A percentile compares a stretch with the other conserved stretches of the same genome.
Evolutionary conservation across 192 early-diverging fungal genomes (phyloP).

Genomic region (Helicostylum pulchrum): DNA sequence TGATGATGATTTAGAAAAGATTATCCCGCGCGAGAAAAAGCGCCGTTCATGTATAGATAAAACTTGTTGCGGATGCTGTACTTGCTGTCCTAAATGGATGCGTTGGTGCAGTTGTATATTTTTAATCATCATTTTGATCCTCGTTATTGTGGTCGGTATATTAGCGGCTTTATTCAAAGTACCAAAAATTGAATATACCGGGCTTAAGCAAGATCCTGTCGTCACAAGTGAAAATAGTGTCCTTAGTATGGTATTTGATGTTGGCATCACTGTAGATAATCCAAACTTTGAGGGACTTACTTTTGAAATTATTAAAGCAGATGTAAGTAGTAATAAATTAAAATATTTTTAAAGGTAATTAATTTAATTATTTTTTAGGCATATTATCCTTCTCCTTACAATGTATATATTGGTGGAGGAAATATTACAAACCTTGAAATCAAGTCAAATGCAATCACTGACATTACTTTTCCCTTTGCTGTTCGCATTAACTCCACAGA

Average conservation of each 20-base stretch:
- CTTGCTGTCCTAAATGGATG: conserved; percentile 35
- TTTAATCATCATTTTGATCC: conserved; percentile 35
- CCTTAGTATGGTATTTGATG: neutral
- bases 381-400: conserved; percentile 43
- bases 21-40: neutral
- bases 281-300: conserved; percentile 47
- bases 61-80: conserved; percentile 32
- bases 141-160: conserved; percentile 39
- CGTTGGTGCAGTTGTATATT: conserved; percentile 44
- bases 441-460: conserved; percentile 30
- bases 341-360: neutral
- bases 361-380: conserved; percentile 34
- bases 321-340: conserved; percentile 35
- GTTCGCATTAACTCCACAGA: conserved; percentile 32
- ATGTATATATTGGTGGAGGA: conserved; percentile 47
- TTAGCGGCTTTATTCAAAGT: conserved; percentile 44
- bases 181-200: conserved; percentile 32
- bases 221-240: neutral
- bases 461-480: conserved; percentile 45
- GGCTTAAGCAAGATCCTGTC: neutral
- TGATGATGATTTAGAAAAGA: conserved; percentile 14
- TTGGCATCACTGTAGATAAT: conserved; percentile 38
- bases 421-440: conserved; percentile 40
- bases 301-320: conserved; percentile 45
- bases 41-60: conserved; percentile 28